Percentiles rank a stretch among this genome's conserved stretches.
phyloP scores from a whole-genome alignment of 1,139 yeast genomes.

The Komagataea norvegica region DNA sequence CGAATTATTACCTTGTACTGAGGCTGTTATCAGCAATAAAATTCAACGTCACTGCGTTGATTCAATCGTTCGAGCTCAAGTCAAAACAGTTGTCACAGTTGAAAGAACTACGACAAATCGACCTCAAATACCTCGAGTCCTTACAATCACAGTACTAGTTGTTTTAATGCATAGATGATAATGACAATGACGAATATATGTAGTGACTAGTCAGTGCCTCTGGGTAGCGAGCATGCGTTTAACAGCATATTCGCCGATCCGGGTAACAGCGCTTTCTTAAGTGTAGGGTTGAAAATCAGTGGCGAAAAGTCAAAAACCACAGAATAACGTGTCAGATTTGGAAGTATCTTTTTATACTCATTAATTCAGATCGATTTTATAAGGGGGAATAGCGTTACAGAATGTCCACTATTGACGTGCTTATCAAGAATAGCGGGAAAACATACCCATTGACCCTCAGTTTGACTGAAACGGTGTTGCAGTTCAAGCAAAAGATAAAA shows the following conservation, averaged over 20 bases:
- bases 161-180: too few species aligned
- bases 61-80: slow-evolving; percentile 7
- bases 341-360: too few species aligned
- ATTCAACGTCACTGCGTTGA: slow-evolving; percentile 7
- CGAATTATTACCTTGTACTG: slow-evolving; percentile 8
- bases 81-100: slow-evolving; percentile 5
- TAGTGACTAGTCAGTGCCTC: too few species aligned
- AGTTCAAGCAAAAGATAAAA: slow-evolving; percentile 66
- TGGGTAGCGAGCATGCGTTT: too few species aligned
- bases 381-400: too few species aligned
- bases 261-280: too few species aligned
- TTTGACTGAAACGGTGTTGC: slow-evolving; percentile 54
- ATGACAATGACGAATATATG: too few species aligned
- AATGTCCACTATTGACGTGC: slow-evolving; percentile 23
- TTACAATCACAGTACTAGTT: too few species aligned
- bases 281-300: not conserved
- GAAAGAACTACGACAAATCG: slow-evolving; percentile 1
- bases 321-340: too few species aligned
- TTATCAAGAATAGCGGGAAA: slow-evolving; percentile 82
- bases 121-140: not conserved
- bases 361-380: too few species aligned
- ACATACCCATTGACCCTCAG: slow-evolving; percentile 63
- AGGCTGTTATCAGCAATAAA: slow-evolving; percentile 4
- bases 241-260: too few species aligned
- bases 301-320: too few species aligned